A percentile compares a stretch with the other conserved stretches of the same genome.
Evolutionary conservation across 116 monocot species (phyloP).

Genomic region (Trichopus zeylanicus): DNA sequence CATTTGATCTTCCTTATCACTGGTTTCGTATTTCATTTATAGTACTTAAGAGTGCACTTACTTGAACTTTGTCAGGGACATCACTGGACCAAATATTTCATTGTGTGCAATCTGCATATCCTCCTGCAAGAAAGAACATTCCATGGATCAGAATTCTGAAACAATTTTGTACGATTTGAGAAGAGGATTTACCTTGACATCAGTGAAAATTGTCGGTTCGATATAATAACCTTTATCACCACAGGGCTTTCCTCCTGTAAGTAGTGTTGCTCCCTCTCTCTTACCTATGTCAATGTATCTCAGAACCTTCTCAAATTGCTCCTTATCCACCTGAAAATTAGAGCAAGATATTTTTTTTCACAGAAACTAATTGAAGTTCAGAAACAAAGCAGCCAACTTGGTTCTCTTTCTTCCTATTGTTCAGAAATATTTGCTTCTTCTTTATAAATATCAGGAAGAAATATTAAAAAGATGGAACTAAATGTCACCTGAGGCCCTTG

Average conservation of each 20-base stretch:
- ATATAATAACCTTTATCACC: conserved; percentile 52
- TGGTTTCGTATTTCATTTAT: too few species aligned
- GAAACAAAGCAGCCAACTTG: too few species aligned
- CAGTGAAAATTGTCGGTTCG: conserved; percentile 59
- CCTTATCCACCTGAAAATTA: conserved; percentile 38
- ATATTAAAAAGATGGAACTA: too few species aligned
- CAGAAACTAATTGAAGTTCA: too few species aligned
- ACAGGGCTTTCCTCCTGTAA: conserved; percentile 49
- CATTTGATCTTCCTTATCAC: too few species aligned
- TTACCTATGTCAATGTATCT: conserved; percentile 49
- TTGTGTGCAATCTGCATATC: conserved; percentile 24
- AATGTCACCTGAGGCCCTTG: conserved; percentile 13
- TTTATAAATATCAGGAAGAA: too few species aligned
- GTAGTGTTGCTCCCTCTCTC: conserved; percentile 45
- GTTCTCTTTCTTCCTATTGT: too few species aligned
- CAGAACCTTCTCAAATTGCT: conserved; percentile 53
- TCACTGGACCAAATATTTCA: conserved; percentile 29
- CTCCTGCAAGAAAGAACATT: conserved; percentile 16
- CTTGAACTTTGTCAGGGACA: conserved; percentile 32
- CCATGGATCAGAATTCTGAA: conserved; percentile 40
- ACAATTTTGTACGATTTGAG: not conserved
- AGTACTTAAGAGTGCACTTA: conserved; percentile 7
- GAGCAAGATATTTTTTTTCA: too few species aligned
- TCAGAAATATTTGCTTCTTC: too few species aligned
- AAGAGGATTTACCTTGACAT: conserved; percentile 41